Percentiles rank a stretch among this genome's conserved stretches.
phyloP scores from a whole-genome alignment of 192 early-diverging fungal species.

The Backusella tuberculispora region DNA sequence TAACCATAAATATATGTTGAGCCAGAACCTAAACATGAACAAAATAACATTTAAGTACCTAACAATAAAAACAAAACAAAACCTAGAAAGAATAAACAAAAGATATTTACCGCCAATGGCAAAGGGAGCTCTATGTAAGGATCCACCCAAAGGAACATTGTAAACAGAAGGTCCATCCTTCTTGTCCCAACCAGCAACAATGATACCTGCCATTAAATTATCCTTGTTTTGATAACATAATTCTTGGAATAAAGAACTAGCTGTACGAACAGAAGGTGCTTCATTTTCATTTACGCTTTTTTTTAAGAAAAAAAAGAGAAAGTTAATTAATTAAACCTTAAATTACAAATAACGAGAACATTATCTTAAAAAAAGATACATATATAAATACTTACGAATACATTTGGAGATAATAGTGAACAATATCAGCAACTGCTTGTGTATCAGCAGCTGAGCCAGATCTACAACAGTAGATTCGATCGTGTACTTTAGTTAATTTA shows the following conservation, averaged over 20 bases:
- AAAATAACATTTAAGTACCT: background rate
- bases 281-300: slow-evolving; percentile 81
- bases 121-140: slow-evolving; percentile 89
- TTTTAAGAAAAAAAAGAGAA: background rate
- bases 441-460: slow-evolving; percentile 98
- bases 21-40: slow-evolving; percentile 69
- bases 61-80: background rate
- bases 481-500: slow-evolving; percentile 95
- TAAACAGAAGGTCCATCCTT: slow-evolving; percentile 88
- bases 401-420: slow-evolving; percentile 94
- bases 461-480: slow-evolving; percentile 96
- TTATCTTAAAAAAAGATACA: background rate
- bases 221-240: slow-evolving; percentile 95
- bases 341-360: background rate
- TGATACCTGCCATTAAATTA: slow-evolving; percentile 87
- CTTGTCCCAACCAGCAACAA: slow-evolving; percentile 97
- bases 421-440: slow-evolving; percentile 97
- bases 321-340: background rate
- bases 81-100: slow-evolving; percentile 1
- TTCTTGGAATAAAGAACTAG: slow-evolving; percentile 92
- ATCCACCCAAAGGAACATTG: slow-evolving; percentile 90
- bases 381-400: slow-evolving; percentile 67
- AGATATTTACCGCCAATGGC: slow-evolving; percentile 75
- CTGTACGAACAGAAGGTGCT: slow-evolving; percentile 83
- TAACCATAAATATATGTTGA: slow-evolving; percentile 98